phyloP scores from a whole-genome alignment of 1,139 yeast species.

The Geotrichum restrictum region DNA sequence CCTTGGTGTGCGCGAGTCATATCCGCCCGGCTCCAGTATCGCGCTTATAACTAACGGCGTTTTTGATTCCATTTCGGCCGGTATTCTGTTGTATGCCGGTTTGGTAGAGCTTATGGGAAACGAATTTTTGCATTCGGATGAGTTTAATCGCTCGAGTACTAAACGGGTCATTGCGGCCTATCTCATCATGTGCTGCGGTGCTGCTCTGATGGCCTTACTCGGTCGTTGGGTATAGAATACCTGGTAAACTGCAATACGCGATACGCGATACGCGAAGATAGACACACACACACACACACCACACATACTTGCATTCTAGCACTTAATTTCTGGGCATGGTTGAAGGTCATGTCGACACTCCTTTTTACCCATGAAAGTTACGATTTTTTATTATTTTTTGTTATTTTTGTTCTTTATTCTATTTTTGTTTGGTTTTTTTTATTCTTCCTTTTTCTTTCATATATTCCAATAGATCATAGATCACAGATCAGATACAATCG shows the following conservation, averaged over 20 bases:
- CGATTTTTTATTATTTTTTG: background rate
- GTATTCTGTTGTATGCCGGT: slow-evolving; percentile 80
- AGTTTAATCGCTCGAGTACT: slow-evolving; percentile 31
- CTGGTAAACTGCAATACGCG: no score
- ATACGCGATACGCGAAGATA: no score
- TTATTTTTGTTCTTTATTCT: slow-evolving; percentile 9
- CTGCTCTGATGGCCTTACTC: slow-evolving; percentile 78
- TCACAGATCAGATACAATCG: no score
- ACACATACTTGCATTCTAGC: no score
- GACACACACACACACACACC: no score
- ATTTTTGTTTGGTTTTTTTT: background rate
- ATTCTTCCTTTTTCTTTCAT: background rate
- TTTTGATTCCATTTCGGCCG: slow-evolving; percentile 80
- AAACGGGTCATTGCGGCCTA: slow-evolving; percentile 41
- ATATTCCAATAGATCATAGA: background rate
- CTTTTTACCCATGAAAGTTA: background rate
- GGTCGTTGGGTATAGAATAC: slow-evolving; percentile 76
- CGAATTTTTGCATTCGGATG: slow-evolving; percentile 60
- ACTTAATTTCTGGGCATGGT: no score
- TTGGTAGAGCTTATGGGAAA: slow-evolving; percentile 84
- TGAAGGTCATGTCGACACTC: no score
- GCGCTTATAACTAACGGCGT: slow-evolving; percentile 72
- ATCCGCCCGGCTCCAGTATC: slow-evolving; percentile 53
- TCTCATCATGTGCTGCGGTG: slow-evolving; percentile 55
- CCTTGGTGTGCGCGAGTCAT: slow-evolving; percentile 68